Evolutionary conservation across 768 basidiomycete genomes (phyloP), one percentile per base, ranked within the genome.

Genomic region (Lepiota subincarnata): DNA sequence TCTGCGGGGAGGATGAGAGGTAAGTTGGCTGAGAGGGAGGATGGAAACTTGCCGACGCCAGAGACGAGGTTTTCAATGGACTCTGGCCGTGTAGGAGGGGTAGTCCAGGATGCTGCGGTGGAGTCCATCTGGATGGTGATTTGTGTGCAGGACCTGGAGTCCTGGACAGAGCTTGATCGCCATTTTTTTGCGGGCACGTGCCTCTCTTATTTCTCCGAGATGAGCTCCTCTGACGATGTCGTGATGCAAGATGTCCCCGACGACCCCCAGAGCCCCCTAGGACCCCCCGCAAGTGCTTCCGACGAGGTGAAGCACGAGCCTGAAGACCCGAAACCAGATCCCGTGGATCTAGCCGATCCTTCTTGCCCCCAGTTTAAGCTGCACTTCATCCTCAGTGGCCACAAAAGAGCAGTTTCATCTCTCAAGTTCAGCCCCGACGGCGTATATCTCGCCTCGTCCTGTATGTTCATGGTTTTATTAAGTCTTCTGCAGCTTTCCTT

Each of bases 401-500:
- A 98, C 65, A 82, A 80, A 14, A 78, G 82, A 66, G 80, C 88
- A 7, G 81, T 98, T 46, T 89, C 94, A 1, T 83, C 90, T 12
- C 70, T 98, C 52, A 91, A 89, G 66, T 98, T 96, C 69, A 92
- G 88, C 62, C 86, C 89, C 28, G 82, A 95, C 68, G 95, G 95
- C 26, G 73, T 75, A 50, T 73, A 81, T 57, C 78, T 98, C 38
- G 92, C 91, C 1, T 94, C 93, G 31, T 83, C 83, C 70, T 87
- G 95, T 97, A 69, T 65, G 83, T 75, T 40, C 7, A 5, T 7
- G 19, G 18, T 52, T 37, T 35, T 38, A 51, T 40, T 45, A 45
- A 6, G 35, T 19, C 48, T 56, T 43, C 49, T 49, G 45, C 24
- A 24, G 26, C 48, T 43, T 55, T 56, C 48, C 44, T 55, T 56